Conservation (phyloP, 73 alveolate species). For the Stentor roeselii region DNA sequence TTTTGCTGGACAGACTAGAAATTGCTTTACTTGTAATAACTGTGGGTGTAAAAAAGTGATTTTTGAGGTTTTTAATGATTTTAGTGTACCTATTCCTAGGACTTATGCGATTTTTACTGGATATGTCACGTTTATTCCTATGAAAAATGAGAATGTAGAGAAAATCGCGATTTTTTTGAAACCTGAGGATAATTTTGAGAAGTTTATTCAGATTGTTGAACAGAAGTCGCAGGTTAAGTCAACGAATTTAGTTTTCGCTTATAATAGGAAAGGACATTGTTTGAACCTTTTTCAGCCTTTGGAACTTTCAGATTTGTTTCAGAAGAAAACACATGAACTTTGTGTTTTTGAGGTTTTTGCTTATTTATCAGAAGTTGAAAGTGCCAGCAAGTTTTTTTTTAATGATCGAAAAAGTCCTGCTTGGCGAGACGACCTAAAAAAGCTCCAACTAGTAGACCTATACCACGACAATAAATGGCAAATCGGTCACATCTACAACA, state of each 20-base stretch:
- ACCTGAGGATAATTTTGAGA: neutral
- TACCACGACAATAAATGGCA: neutral
- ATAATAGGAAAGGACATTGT: neutral
- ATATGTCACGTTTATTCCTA: no score
- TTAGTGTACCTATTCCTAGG: neutral
- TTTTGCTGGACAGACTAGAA: neutral
- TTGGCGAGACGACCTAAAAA: neutral
- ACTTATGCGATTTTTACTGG: neutral
- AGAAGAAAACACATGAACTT: neutral
- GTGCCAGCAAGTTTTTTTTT: neutral
- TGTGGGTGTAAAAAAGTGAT: neutral
- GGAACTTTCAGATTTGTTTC: neutral
- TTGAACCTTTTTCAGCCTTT: neutral
- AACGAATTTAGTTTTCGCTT: neutral
- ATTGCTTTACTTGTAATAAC: neutral
- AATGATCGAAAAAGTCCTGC: neutral
- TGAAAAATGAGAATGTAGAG: no score
- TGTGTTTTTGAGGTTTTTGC: neutral
- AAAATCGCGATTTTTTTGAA: no score
- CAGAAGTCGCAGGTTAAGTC: neutral
- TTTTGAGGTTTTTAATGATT: neutral
- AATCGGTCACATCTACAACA: neutral
- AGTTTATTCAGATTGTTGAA: neutral
- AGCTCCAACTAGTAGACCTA: neutral
- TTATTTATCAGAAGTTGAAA: neutral